Conservation (phyloP, 148 eudicot genomes). For the Chenopodium album region DNA sequence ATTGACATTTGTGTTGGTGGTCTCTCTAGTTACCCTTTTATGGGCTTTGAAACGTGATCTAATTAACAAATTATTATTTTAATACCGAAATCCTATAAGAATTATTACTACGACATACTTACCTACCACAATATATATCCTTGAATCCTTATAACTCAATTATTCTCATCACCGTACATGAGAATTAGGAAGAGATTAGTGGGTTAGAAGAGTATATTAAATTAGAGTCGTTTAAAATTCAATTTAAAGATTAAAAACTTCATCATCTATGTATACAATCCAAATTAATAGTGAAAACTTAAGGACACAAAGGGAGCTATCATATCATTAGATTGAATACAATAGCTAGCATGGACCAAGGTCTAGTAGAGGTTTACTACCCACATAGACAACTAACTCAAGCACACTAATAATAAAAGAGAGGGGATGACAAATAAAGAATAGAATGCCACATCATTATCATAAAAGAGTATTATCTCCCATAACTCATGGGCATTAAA, state of each 20-base stretch:
- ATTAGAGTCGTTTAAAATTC: background rate
- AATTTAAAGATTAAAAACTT: background rate
- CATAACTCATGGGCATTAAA: constrained; percentile 21
- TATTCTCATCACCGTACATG: too few species aligned
- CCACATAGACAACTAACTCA: constrained; percentile 14
- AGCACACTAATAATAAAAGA: background rate
- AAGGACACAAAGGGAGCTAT: constrained; percentile 1
- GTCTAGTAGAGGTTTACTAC: constrained; percentile 2
- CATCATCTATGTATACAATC: background rate
- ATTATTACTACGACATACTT: too few species aligned
- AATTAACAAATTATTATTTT: too few species aligned
- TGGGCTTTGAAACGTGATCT: too few species aligned
- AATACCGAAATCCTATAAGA: too few species aligned
- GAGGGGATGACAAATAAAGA: background rate
- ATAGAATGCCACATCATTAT: constrained; percentile 23
- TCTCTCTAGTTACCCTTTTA: too few species aligned
- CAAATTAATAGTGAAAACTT: background rate
- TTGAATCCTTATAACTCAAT: too few species aligned
- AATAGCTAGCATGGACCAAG: background rate
- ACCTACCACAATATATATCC: too few species aligned
- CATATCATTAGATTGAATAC: background rate
- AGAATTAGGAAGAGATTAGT: too few species aligned
- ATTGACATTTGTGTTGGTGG: too few species aligned
- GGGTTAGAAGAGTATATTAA: too few species aligned
- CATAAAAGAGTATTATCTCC: constrained; percentile 18